Percentiles rank a stretch among this genome's conserved stretches.
Evolutionary conservation across 2,329 filamentous ascomycete genomes (phyloP).

Genomic region (Aschersonia sp.): DNA sequence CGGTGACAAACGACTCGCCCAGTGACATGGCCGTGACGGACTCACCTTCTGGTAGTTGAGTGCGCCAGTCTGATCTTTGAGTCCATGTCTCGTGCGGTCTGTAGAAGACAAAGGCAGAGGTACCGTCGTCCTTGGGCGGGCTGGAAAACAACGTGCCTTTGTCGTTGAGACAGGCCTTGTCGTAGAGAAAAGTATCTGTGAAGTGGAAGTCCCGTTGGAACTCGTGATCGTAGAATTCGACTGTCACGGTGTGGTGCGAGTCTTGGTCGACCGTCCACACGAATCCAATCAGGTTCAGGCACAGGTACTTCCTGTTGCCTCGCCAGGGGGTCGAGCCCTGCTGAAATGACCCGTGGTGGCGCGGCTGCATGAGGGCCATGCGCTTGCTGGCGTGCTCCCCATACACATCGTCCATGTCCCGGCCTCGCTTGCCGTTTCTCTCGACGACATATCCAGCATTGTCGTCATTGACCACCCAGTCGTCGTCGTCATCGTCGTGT

Average conservation of each 20-base stretch:
- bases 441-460: slow-evolving; percentile 72
- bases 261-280: slow-evolving; percentile 97
- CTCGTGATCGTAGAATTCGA: slow-evolving; percentile 94
- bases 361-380: slow-evolving; percentile 37
- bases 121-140: slow-evolving; percentile 44
- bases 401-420: slow-evolving; percentile 36
- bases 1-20: slow-evolving; percentile 81
- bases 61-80: slow-evolving; percentile 78
- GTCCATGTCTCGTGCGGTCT: slow-evolving; percentile 97
- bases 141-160: slow-evolving; percentile 78
- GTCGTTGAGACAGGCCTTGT: slow-evolving; percentile 85
- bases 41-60: slow-evolving; percentile 75
- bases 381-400: slow-evolving; percentile 33
- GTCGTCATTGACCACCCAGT: slow-evolving; percentile 91
- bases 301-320: slow-evolving; percentile 85
- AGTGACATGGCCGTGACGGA: slow-evolving; percentile 77
- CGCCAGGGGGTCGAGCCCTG: slow-evolving; percentile 93
- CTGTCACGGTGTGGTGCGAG: slow-evolving; percentile 81
- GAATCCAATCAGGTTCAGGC: slow-evolving; percentile 83
- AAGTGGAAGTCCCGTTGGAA: slow-evolving; percentile 92
- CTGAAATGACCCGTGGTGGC: slow-evolving; percentile 76
- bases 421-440: slow-evolving; percentile 30
- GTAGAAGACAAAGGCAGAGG: slow-evolving; percentile 79
- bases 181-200: slow-evolving; percentile 88
- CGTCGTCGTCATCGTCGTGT: slow-evolving; percentile 47